Percentiles rank a stretch among this genome's conserved stretches.
These are phyloP conservation scores for Eucalyptus melliodora DNA, from an alignment of 345 rosid species.

Conservation along the genomic window DNA sequence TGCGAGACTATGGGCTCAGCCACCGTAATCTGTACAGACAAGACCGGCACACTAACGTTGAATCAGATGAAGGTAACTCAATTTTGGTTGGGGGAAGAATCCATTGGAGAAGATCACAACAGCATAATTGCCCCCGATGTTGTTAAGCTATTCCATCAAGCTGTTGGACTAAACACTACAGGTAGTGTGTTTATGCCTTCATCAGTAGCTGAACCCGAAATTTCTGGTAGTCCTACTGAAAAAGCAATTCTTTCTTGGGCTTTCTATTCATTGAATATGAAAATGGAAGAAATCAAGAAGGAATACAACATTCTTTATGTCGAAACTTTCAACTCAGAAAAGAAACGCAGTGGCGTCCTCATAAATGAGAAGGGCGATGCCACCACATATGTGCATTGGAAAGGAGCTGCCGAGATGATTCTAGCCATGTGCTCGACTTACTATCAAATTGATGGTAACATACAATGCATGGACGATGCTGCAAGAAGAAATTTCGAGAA, in stretches of 20 bases:
- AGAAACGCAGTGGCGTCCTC: constrained; percentile 55
- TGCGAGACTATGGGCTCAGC: constrained; percentile 95
- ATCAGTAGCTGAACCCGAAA: constrained; percentile 18
- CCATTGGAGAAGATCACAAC: neutral
- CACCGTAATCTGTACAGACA: constrained; percentile 60
- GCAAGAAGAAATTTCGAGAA: constrained; percentile 20
- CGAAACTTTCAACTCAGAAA: constrained; percentile 60
- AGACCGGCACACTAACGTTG: constrained; percentile 81
- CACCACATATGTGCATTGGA: constrained; percentile 48
- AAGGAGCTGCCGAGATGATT: constrained; percentile 77
- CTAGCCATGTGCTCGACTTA: constrained; percentile 52
- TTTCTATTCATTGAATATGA: constrained; percentile 17
- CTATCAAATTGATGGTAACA: constrained; percentile 32
- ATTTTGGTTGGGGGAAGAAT: constrained; percentile 48
- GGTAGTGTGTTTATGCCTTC: constrained; percentile 30
- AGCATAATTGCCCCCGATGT: constrained; percentile 16
- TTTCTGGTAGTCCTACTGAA: constrained; percentile 67
- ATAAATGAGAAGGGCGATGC: constrained; percentile 16
- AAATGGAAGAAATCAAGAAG: constrained; percentile 19
- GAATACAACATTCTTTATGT: constrained; percentile 25
- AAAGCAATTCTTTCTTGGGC: constrained; percentile 78
- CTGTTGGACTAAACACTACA: constrained; percentile 57
- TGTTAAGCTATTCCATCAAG: constrained; percentile 39
- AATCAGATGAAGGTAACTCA: constrained; percentile 61
- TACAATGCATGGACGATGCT: constrained; percentile 7